These are phyloP conservation scores for Xanthoconium purpureum DNA, from an alignment of 768 basidiomycete species.

Conservation along the genomic window DNA sequence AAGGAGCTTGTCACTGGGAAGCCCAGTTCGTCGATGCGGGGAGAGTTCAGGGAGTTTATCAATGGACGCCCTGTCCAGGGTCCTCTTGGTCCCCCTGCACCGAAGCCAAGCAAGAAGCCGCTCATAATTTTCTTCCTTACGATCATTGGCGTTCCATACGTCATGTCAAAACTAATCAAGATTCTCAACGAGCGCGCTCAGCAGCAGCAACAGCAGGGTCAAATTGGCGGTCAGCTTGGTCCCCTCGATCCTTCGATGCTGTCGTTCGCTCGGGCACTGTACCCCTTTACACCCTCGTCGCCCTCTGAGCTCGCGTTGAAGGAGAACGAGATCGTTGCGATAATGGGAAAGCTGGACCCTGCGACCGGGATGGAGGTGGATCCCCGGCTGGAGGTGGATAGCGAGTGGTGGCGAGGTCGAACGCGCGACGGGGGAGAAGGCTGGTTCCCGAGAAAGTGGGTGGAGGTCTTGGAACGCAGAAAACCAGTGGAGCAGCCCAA, in stretches of 20 bases:
- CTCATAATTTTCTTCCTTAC: slow-evolving; percentile 91
- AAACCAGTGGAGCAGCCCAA: slow-evolving; percentile 37
- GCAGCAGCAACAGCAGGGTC: slow-evolving; percentile 42
- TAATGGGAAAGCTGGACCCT: slow-evolving; percentile 78
- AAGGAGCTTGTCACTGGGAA: slow-evolving; percentile 56
- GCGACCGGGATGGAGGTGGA: slow-evolving; percentile 66
- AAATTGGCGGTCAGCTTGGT: slow-evolving; percentile 34
- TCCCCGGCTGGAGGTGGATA: slow-evolving; percentile 54
- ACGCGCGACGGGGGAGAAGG: slow-evolving; percentile 89
- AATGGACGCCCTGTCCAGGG: slow-evolving; percentile 59
- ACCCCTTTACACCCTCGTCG: slow-evolving; percentile 71
- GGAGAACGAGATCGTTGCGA: slow-evolving; percentile 91
- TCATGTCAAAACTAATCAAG: slow-evolving; percentile 86
- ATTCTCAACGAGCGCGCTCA: slow-evolving; percentile 65
- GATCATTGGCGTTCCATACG: slow-evolving; percentile 88
- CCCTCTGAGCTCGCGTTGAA: slow-evolving; percentile 77
- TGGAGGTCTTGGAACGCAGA: slow-evolving; percentile 61
- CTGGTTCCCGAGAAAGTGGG: slow-evolving; percentile 93
- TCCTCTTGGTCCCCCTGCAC: slow-evolving; percentile 37
- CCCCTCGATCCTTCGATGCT: slow-evolving; percentile 77
- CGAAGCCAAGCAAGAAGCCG: slow-evolving; percentile 82
- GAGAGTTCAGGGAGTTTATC: slow-evolving; percentile 77
- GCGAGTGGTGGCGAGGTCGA: slow-evolving; percentile 94
- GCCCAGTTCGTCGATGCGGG: slow-evolving; percentile 43
- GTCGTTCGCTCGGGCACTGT: slow-evolving; percentile 80